Conservation (phyloP, 345 rosid genomes). For the Durio zibethinus region DNA sequence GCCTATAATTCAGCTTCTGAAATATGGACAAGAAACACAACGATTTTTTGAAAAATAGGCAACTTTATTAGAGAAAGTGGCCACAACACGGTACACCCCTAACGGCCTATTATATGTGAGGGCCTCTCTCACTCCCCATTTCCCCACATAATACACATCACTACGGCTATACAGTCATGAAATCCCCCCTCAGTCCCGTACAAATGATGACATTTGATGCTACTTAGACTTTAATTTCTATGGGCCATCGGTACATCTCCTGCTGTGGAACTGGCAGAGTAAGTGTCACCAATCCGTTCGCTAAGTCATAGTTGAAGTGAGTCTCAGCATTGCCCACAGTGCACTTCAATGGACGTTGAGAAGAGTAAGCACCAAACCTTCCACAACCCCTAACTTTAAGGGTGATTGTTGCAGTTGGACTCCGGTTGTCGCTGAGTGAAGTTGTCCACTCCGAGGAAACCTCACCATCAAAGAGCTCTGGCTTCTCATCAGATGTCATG, state of each 20-base stretch:
- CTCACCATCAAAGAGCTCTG: conserved; percentile 52
- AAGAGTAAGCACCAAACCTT: conserved; percentile 65
- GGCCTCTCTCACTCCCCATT: neutral
- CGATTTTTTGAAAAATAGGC: neutral
- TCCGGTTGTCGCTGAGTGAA: conserved; percentile 40
- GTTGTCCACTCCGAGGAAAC: conserved; percentile 38
- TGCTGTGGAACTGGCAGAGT: conserved; percentile 53
- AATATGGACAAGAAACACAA: neutral
- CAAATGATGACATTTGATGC: neutral
- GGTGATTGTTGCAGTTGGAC: conserved; percentile 46
- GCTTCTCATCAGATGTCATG: conserved; percentile 29
- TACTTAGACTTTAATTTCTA: conserved; percentile 56
- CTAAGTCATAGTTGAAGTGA: conserved; percentile 49
- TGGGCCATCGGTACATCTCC: conserved; percentile 85
- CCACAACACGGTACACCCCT: neutral
- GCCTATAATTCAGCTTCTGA: neutral
- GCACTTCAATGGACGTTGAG: conserved; percentile 70
- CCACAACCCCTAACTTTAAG: conserved; percentile 76
- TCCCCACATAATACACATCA: neutral
- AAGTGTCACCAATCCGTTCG: conserved; percentile 56
- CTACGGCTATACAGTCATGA: neutral
- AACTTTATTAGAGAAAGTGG: neutral
- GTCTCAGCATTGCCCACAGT: conserved; percentile 45
- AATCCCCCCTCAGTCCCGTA: no score
- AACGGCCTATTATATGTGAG: neutral